phyloP scores from a whole-genome alignment of 2,329 filamentous ascomycete genomes.

The Aphanocladium album region DNA sequence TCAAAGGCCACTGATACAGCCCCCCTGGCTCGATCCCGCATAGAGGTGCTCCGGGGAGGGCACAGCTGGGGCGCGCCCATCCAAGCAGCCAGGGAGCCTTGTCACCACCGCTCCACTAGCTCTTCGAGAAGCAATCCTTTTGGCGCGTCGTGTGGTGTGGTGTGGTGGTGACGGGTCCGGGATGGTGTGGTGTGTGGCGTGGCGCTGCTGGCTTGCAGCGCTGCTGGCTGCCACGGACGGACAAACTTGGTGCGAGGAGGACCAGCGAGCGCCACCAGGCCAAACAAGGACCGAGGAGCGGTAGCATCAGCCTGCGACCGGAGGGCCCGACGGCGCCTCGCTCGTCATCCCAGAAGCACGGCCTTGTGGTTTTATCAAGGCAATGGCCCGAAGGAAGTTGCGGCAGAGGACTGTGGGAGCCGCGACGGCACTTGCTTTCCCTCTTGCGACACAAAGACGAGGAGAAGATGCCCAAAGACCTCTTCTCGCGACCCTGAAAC shows the following conservation, averaged over 20 bases:
- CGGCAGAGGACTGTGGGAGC: neutral
- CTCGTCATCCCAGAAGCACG: constrained; percentile 2
- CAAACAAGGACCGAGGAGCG: neutral
- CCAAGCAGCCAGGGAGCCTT: neutral
- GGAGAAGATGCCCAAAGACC: no score
- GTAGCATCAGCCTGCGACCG: neutral
- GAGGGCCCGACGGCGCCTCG: constrained; percentile 9
- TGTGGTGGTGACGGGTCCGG: neutral
- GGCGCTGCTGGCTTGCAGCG: neutral
- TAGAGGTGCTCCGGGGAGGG: constrained; percentile 6
- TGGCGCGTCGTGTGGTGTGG: neutral
- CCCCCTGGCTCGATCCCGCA: constrained; percentile 19
- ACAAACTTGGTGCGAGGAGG: constrained; percentile 1
- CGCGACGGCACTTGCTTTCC: neutral
- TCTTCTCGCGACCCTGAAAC: neutral
- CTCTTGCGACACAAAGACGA: neutral
- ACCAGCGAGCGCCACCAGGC: constrained; percentile 1
- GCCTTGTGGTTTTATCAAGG: neutral
- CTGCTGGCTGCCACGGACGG: neutral
- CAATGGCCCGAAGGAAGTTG: neutral
- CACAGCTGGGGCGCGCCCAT: constrained; percentile 13
- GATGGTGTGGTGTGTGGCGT: constrained; percentile 8
- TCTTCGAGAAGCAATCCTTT: constrained; percentile 6
- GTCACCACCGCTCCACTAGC: neutral
- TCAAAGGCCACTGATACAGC: constrained; percentile 25